These are phyloP conservation scores for Gossypium schwendimanii DNA, from an alignment of 441 rosid genomes.

Conservation along the genomic window DNA sequence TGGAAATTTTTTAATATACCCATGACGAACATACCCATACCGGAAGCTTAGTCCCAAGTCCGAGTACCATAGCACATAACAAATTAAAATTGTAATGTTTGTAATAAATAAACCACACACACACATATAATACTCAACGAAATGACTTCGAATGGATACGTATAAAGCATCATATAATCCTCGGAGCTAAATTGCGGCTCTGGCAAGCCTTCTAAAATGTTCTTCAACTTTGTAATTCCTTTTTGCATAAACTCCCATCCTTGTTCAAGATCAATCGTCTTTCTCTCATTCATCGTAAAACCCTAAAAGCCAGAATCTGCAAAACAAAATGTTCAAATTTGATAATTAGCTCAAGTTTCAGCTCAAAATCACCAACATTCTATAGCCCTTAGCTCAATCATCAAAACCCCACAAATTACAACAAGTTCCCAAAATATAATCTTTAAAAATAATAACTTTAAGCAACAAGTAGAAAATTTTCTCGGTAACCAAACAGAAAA, in stretches of 20 bases:
- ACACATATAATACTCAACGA: not conserved
- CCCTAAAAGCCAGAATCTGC: constrained; percentile 13
- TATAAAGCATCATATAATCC: constrained; percentile 42
- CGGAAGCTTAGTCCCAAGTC: not conserved
- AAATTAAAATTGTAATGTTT: not conserved
- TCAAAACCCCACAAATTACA: not conserved
- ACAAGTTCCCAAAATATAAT: not conserved
- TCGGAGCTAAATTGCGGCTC: constrained; percentile 38
- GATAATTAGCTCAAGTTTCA: not conserved
- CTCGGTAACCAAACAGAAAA: not conserved
- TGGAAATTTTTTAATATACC: no score
- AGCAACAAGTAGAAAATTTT: not conserved
- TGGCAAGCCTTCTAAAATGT: constrained; percentile 34
- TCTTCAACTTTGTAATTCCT: constrained; percentile 40
- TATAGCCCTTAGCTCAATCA: not conserved
- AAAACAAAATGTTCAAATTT: constrained; percentile 1
- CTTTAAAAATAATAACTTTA: not conserved
- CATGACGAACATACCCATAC: not conserved
- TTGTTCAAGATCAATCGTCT: constrained; percentile 35
- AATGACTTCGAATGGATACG: constrained; percentile 25
- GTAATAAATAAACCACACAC: not conserved
- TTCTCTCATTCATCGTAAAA: constrained; percentile 32
- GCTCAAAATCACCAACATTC: not conserved
- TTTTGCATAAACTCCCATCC: constrained; percentile 48
- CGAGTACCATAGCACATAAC: not conserved